Evolutionary conservation across 306 rosid genomes (phyloP), one percentile per base, ranked within the genome.

Genomic region (Sechiopsis laciniata): DNA sequence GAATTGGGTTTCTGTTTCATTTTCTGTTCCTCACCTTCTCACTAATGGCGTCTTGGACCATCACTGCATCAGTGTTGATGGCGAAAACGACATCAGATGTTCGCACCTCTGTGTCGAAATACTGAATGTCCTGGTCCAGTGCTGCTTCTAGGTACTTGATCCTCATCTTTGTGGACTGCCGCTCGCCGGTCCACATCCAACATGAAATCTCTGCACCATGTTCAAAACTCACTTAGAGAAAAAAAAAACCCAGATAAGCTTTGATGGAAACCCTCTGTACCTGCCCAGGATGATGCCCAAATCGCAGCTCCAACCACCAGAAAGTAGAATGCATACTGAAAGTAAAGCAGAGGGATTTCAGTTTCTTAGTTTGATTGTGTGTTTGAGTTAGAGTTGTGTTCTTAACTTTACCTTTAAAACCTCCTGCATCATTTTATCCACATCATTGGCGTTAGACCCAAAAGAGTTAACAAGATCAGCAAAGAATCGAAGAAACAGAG

Each of bases 141-240:
- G 99, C 96, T 13, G 97, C 92, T 81, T 94, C 96, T 13, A 94
- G 77, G 75, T 90, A 94, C 89, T 90, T 87, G 79, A 94, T 87
- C 79, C 99, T 94, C 99, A 94, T 87, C 88, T 80, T 94, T 2
- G 99, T 94, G 48, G 99, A 85, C 78, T 94, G 99, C 8, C 99
- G 56, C 82, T 94, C 99, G 57, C 99, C 99, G 0, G 87, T 94
- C 99, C 99, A 94, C 99, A 94, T 91, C 99, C 99, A 94, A 84
- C 99, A 94, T 0, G 99, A 94, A 80, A 94, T 94, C 86, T 94
- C 99, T 94, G 87, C 89, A 69, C 17, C n/a, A 72, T 73, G 57
- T 50, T 74, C 51, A 53, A 35, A 35, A 35, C 40, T 40, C 46
- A 40, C 6, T 6, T 40, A 8, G 78, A 64, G 5, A 40, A 10